Conservation (phyloP, 108 stramenopile species). For the Epipyxis sp. region DNA sequence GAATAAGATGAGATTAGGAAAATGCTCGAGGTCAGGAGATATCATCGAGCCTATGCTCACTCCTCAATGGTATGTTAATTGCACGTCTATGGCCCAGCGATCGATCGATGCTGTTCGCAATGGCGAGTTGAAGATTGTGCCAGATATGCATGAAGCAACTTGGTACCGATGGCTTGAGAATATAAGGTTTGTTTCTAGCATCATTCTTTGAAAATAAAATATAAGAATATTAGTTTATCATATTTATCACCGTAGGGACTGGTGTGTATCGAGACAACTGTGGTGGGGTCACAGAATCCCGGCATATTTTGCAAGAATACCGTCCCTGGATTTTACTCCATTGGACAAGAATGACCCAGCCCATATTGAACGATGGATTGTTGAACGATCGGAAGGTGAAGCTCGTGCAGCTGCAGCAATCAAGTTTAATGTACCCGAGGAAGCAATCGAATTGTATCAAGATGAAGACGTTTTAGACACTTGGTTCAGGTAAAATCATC, state of each 20-base stretch:
- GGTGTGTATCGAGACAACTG: conserved; percentile 96
- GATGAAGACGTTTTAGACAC: conserved; percentile 99
- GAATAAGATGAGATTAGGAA: conserved; percentile 91
- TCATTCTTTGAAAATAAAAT: too few relatives aligned
- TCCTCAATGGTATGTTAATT: conserved; percentile 97
- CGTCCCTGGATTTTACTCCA: conserved; percentile 54
- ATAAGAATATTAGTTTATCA: too few relatives aligned
- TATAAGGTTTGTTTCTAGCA: too few relatives aligned
- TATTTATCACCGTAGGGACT: too few relatives aligned
- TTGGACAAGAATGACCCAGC: conserved; percentile 71
- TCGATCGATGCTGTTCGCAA: conserved; percentile 87
- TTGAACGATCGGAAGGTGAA: conserved; percentile 81
- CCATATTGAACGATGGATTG: conserved; percentile 90
- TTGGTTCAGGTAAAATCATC: too few relatives aligned
- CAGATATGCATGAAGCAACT: conserved; percentile 79
- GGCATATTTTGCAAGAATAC: conserved; percentile 90
- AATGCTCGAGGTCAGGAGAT: conserved; percentile 94
- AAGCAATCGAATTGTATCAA: conserved; percentile 71
- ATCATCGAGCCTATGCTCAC: conserved; percentile 98
- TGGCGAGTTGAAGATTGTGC: conserved; percentile 86
- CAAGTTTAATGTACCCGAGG: conserved; percentile 71
- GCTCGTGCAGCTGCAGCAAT: conserved; percentile 73
- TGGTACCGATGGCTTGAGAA: conserved; percentile 93
- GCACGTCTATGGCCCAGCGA: conserved; percentile 84
- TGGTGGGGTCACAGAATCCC: conserved; percentile 99